These are phyloP conservation scores for Iris pallida DNA, from an alignment of 116 monocot species.

Conservation along the genomic window DNA sequence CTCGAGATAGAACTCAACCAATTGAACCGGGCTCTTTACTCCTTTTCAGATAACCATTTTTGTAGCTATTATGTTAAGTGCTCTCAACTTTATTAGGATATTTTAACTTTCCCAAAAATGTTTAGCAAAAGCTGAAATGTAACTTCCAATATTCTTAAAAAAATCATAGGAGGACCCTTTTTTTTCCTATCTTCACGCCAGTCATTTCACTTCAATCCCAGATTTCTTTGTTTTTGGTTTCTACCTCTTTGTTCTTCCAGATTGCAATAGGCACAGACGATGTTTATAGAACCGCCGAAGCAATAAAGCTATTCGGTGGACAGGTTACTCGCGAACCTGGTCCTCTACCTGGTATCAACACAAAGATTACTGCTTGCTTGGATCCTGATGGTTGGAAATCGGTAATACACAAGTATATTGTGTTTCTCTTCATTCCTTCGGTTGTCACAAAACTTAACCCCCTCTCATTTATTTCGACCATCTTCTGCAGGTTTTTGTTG, in stretches of 20 bases:
- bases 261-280: constrained; percentile 96
- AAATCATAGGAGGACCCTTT: too few species aligned
- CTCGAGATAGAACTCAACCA: too few species aligned
- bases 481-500: constrained; percentile 70
- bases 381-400: constrained; percentile 99
- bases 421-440: neutral
- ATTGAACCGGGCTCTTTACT: too few species aligned
- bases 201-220: too few species aligned
- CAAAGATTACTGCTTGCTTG: constrained; percentile 93
- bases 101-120: too few species aligned
- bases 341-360: constrained; percentile 87
- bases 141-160: too few species aligned
- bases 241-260: constrained; percentile 21
- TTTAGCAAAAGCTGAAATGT: too few species aligned
- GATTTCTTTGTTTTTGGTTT: neutral
- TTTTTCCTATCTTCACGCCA: too few species aligned
- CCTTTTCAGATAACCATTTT: too few species aligned
- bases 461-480: neutral
- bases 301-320: constrained; percentile 66
- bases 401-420: constrained; percentile 32
- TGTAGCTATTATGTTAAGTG: too few species aligned
- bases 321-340: constrained; percentile 85
- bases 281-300: constrained; percentile 94
- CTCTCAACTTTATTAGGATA: too few species aligned
- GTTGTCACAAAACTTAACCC: neutral